Percentiles rank a stretch among this genome's conserved stretches.
Evolutionary conservation across 192 early-diverging fungal species (phyloP).

Genomic region (Diversispora epigaea): DNA sequence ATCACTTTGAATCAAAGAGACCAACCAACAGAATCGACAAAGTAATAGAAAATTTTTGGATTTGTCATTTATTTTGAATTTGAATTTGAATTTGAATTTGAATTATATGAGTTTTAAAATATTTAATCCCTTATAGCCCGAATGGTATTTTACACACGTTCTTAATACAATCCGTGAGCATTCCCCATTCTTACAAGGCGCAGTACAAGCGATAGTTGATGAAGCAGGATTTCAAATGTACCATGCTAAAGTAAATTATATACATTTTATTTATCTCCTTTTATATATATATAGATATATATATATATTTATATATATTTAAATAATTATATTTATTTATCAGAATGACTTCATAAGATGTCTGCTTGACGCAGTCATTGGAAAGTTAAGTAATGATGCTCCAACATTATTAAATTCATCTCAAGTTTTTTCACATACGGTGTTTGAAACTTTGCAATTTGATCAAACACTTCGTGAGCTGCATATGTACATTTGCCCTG

Average conservation of each 20-base stretch:
- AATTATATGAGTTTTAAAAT: background rate
- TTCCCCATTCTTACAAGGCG: conserved; percentile 61
- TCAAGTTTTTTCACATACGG: conserved; percentile 62
- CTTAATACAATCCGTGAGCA: conserved; percentile 59
- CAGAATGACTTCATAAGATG: conserved; percentile 67
- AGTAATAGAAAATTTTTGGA: conserved; percentile 35
- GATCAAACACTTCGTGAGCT: conserved; percentile 65
- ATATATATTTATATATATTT: background rate
- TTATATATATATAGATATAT: background rate
- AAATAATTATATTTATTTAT: background rate
- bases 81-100: background rate
- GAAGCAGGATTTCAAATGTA: conserved; percentile 43
- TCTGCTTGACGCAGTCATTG: conserved; percentile 51
- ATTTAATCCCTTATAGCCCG: conserved; percentile 50
- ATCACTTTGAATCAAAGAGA: conserved; percentile 69
- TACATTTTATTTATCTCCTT: background rate
- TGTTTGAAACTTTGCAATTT: conserved; percentile 64
- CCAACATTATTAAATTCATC: conserved; percentile 54
- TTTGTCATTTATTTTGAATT: background rate
- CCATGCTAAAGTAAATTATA: conserved; percentile 49
- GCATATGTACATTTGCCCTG: conserved; percentile 54
- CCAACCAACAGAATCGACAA: conserved; percentile 75
- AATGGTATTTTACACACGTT: conserved; percentile 72
- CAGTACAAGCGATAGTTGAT: conserved; percentile 63
- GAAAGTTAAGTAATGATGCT: conserved; percentile 59